Conservation (phyloP, 176 grass and related monocot genomes). For the Pontederia paniculata region DNA sequence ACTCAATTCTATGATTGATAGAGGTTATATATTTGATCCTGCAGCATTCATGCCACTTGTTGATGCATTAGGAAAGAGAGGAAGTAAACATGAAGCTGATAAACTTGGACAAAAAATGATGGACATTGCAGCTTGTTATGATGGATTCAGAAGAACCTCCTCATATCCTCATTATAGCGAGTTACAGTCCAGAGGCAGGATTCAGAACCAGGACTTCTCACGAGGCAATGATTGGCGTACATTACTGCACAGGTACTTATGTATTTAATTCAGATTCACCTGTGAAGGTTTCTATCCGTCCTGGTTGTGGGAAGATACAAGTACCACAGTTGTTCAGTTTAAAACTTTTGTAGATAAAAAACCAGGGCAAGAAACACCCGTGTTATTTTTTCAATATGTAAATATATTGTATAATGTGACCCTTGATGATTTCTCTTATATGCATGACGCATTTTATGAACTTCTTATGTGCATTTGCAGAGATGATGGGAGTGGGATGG, state of each 20-base stretch:
- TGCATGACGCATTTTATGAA: conserved; percentile 9
- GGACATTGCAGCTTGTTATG: conserved; percentile 43
- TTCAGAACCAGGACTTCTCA: conserved; percentile 25
- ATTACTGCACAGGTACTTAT: conserved; percentile 64
- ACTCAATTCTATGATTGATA: conserved; percentile 54
- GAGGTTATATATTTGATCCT: conserved; percentile 70
- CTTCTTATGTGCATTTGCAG: conserved; percentile 30
- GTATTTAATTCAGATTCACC: conserved; percentile 4
- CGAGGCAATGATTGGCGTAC: conserved; percentile 50
- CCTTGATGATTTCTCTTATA: conserved; percentile 1
- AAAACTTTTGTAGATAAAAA: background rate
- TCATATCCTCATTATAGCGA: conserved; percentile 7
- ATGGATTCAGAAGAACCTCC: conserved; percentile 8
- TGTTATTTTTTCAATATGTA: too few relatives aligned
- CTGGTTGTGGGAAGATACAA: background rate
- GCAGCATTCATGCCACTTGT: conserved; percentile 67
- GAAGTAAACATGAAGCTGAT: conserved; percentile 76
- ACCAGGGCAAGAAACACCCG: background rate
- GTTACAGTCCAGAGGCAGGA: conserved; percentile 17
- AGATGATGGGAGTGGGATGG: conserved; percentile 64
- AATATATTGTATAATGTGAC: background rate
- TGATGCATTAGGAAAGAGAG: conserved; percentile 54
- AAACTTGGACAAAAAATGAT: conserved; percentile 75
- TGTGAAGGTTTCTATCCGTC: background rate
- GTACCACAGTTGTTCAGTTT: conserved; percentile 6